Conservation (phyloP, 345 rosid species). For the Lenwebbia sp. region DNA sequence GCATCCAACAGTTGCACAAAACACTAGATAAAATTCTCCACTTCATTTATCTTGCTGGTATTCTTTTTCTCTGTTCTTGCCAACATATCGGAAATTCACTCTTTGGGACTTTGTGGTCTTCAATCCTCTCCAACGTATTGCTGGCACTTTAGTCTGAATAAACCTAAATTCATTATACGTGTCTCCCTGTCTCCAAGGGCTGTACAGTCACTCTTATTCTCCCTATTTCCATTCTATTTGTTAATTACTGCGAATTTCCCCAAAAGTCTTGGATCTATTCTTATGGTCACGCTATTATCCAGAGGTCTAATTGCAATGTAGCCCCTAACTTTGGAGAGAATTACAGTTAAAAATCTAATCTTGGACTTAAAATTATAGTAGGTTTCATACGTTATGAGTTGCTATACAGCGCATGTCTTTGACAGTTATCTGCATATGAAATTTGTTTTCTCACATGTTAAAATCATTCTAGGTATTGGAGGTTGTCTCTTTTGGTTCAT, state of each 20-base stretch:
- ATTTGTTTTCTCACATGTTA: background rate
- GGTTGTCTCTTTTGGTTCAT: conserved; percentile 86
- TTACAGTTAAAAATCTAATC: background rate
- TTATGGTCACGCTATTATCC: background rate
- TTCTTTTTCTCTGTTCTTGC: background rate
- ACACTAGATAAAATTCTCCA: background rate
- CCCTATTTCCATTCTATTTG: background rate
- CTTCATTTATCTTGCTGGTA: background rate
- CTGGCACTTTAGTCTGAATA: background rate
- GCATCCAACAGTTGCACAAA: background rate
- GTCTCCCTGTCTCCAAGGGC: background rate
- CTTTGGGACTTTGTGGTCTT: background rate
- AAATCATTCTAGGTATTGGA: conserved; percentile 63
- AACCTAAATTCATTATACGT: background rate
- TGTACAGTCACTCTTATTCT: background rate
- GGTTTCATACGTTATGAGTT: background rate
- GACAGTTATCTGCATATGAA: background rate
- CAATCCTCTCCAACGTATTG: background rate
- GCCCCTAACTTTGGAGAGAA: background rate
- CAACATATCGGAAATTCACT: background rate
- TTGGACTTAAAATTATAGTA: background rate
- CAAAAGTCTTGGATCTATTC: background rate
- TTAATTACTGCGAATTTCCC: background rate
- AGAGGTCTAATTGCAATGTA: background rate
- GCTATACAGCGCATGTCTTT: background rate